Evolutionary conservation across 805 yeast genomes (phyloP).

Genomic region (Scheffersomyces coipomensis): DNA sequence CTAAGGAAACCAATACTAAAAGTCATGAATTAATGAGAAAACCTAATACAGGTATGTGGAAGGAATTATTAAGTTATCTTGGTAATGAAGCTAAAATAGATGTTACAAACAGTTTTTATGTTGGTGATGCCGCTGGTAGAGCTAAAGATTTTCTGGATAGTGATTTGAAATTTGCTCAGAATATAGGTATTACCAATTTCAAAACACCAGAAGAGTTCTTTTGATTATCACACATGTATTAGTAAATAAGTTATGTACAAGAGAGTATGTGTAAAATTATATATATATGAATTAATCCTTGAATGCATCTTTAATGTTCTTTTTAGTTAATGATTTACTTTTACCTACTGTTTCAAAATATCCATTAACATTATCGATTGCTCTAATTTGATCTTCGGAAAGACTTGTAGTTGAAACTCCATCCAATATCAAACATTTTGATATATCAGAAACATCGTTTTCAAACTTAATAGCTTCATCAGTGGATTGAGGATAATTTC

Average conservation of each 20-base stretch:
- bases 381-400: conserved; percentile 21
- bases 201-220: conserved; percentile 73
- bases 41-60: conserved; percentile 81
- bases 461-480: conserved; percentile 73
- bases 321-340: conserved; percentile 15
- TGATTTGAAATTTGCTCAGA: conserved; percentile 68
- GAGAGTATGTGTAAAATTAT: background rate
- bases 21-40: conserved; percentile 54
- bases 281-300: background rate
- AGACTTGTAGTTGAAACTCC: conserved; percentile 25
- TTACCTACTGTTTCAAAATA: conserved; percentile 70
- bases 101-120: conserved; percentile 51
- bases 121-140: conserved; percentile 98
- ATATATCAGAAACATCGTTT: conserved; percentile 57
- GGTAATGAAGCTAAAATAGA: conserved; percentile 31
- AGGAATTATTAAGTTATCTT: conserved; percentile 44
- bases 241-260: background rate
- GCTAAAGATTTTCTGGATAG: conserved; percentile 73
- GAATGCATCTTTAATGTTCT: background rate
- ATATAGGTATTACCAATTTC: conserved; percentile 50
- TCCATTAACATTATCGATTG: conserved; percentile 48
- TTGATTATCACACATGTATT: conserved; percentile 1
- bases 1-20: conserved; percentile 12
- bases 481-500: conserved; percentile 60
- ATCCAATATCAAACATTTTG: conserved; percentile 36